These are phyloP conservation scores for Leccinum pallidistipes DNA, from an alignment of 1,284 basidiomycete species.

Conservation along the genomic window DNA sequence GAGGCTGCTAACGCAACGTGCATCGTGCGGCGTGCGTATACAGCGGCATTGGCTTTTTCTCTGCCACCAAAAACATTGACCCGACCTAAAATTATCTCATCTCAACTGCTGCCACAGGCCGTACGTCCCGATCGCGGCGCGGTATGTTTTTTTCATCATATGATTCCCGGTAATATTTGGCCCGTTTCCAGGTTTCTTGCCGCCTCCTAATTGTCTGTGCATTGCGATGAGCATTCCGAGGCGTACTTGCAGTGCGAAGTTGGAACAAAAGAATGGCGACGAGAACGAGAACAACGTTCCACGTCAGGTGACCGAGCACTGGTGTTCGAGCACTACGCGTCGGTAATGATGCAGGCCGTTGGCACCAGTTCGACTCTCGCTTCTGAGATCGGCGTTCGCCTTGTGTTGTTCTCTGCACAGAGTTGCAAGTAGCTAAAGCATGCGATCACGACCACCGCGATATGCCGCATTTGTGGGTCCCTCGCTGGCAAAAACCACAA, in stretches of 20 bases:
- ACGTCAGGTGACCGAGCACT: conserved; percentile 1
- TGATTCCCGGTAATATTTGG: background rate
- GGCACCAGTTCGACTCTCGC: background rate
- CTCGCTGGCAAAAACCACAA: background rate
- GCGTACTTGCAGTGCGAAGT: background rate
- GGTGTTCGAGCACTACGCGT: conserved; percentile 7
- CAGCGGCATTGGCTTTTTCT: conserved; percentile 13
- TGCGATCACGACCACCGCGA: background rate
- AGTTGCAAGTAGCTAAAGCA: background rate
- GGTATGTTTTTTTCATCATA: conserved; percentile 10
- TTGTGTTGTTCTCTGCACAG: background rate
- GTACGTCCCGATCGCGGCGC: background rate
- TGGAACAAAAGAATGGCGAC: background rate
- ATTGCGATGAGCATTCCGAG: background rate
- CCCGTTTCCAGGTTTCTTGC: background rate
- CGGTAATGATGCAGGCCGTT: conserved; percentile 3
- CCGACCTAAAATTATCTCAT: conserved; percentile 19
- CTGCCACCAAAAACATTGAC: conserved; percentile 6
- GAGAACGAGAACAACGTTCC: background rate
- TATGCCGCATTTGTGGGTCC: background rate
- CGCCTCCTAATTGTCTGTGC: background rate
- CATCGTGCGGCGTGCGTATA: conserved; percentile 11
- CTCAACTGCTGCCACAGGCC: conserved; percentile 7
- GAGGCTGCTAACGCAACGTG: conserved; percentile 23
- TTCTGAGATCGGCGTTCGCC: background rate